Percentiles rank a stretch among this genome's conserved stretches.
Conservation (phyloP, 768 basidiomycete genomes). For the Xerocomellus intermedius region DNA sequence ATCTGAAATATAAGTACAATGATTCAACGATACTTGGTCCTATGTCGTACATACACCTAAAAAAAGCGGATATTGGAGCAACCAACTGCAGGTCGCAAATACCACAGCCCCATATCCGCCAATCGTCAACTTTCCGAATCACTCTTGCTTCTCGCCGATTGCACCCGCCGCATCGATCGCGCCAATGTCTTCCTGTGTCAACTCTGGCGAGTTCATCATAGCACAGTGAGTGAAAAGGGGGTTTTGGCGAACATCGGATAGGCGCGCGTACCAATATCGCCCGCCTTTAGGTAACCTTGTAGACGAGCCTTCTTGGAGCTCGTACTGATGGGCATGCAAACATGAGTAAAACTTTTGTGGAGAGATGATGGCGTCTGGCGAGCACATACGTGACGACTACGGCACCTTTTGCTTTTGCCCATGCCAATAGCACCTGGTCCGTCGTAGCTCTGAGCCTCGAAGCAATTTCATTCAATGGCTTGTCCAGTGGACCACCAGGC, state of each 20-base stretch:
- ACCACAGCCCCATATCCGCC: conserved; percentile 3
- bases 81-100: conserved; percentile 6
- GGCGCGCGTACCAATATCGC: conserved; percentile 49
- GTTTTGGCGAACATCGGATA: background rate
- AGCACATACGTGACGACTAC: conserved; percentile 58
- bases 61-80: background rate
- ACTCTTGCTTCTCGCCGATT: background rate
- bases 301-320: conserved; percentile 66
- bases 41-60: too few species aligned
- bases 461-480: conserved; percentile 54
- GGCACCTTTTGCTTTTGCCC: conserved; percentile 69
- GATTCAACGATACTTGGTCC: too few species aligned
- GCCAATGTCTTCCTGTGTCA: conserved; percentile 51
- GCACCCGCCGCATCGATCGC: conserved; percentile 59
- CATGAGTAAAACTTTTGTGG: background rate
- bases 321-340: conserved; percentile 37
- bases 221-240: background rate
- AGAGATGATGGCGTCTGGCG: background rate
- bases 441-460: conserved; percentile 47
- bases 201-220: conserved; percentile 31
- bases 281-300: conserved; percentile 65
- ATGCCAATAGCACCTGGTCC: conserved; percentile 72
- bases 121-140: background rate
- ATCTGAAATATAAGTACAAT: too few species aligned
- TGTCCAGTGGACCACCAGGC: conserved; percentile 66